Base-by-base conservation (phyloP, 495 filamentous ascomycete genomes). In the Saxophila tyrrhenica region DNA sequence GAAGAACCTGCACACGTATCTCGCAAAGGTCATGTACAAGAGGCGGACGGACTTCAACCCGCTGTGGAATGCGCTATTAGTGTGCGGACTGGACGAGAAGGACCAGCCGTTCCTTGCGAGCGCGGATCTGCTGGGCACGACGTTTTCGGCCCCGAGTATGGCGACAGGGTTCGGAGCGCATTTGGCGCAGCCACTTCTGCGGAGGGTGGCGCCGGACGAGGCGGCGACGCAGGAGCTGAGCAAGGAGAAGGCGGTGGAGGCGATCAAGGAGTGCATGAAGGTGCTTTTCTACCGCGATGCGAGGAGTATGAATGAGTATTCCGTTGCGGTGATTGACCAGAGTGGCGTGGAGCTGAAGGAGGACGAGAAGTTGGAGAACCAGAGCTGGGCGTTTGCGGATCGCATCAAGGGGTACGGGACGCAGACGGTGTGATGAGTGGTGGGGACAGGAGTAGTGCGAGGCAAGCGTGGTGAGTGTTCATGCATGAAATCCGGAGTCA, bases 371-470 rank as follows among this genome's bases (percentile, higher is more conserved):
- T 67, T 87, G 50, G 81, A 86, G 60, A 69, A 78, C 56, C 89
- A 96, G 75, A 96, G 89, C 77, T 98, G 92, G 92, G 89, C 88
- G 53, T 98, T 98, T 75, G 88, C 89, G 11, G 87, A 95, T 69
- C 74, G 76, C 41, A 92, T 94, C 65, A 82, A 74, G 65, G 86
- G 86, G 29, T 63, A 63, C 44, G 59, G 62, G 23, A 52, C 61
- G 47, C 61, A 63, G 55, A 61, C 58, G 39, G 58, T 61, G 21
- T 63, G 39, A 44, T 44, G 29, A 35, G 29, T 5, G 29, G 29
- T 35, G 29, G 13, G 29, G 13, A 35, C 5, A 13, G 29, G 29
- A 7, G 29, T 35, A 7, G 29, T 7, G 29, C 13, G 29, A 35
- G 5, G 29, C 7, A 35, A 35, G 29, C 5, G 29, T 35, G 29